Percentiles rank a stretch among this genome's conserved stretches.
These are phyloP conservation scores for Linum trigynum DNA, from an alignment of 345 rosid genomes.

Conservation along the genomic window DNA sequence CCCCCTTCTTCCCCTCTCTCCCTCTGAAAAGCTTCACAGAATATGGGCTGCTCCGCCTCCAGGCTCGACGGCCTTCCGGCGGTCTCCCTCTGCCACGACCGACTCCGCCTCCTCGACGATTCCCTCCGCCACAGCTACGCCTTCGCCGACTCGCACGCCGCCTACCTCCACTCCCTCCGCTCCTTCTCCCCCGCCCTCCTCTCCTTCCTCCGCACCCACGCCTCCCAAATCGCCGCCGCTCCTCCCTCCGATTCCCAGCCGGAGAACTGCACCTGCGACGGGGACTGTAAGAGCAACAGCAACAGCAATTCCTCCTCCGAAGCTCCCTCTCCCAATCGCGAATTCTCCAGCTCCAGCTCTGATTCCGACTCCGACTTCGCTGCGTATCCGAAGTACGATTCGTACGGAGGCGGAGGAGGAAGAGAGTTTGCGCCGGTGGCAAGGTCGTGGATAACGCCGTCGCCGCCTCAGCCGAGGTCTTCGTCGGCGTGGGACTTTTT, in stretches of 20 bases:
- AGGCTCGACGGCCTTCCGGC: slow-evolving; percentile 50
- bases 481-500: slow-evolving; percentile 55
- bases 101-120: slow-evolving; percentile 44
- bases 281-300: background rate
- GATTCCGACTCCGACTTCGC: slow-evolving; percentile 33
- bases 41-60: slow-evolving; percentile 47
- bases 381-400: background rate
- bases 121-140: slow-evolving; percentile 49
- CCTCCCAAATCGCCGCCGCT: background rate
- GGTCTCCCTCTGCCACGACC: slow-evolving; percentile 50
- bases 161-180: slow-evolving; percentile 41
- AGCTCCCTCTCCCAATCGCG: slow-evolving; percentile 2
- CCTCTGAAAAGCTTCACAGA: background rate
- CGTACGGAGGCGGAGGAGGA: background rate
- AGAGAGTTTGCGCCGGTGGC: background rate
- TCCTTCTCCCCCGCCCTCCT: slow-evolving; percentile 37
- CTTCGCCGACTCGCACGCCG: slow-evolving; percentile 43
- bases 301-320: background rate
- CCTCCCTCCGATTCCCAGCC: background rate
- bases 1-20: background rate
- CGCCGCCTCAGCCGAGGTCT: slow-evolving; percentile 41
- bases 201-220: slow-evolving; percentile 23
- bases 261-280: background rate
- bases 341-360: slow-evolving; percentile 23
- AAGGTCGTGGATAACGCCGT: slow-evolving; percentile 27